Evolutionary conservation across 768 basidiomycete genomes (phyloP), one percentile per base, ranked within the genome.

Genomic region (Boletus subparvulus): DNA sequence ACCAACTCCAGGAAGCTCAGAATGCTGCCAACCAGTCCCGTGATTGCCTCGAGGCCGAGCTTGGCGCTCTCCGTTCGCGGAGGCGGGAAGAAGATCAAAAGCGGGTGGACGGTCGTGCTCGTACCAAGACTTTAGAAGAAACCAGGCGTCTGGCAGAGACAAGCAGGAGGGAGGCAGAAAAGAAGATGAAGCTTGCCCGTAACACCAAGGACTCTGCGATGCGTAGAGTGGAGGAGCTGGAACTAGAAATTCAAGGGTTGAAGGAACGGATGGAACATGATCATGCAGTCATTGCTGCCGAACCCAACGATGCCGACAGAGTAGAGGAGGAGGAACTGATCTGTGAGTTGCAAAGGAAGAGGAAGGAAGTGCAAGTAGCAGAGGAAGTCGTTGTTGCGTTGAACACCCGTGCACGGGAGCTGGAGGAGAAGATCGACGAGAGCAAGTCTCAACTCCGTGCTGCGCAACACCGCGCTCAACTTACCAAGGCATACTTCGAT

Each of bases 81-180:
- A 94, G 91, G 70, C 88, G 87, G 40, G 82, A 87, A 60, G 96
- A 98, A 69, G 96, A 99, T 64, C 77, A 78, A 4, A 81, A 83
- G 24, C 83, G 91, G 50, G 73, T 81, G 24, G 94, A 97, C 67
- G 75, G 91, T 53, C 94, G 93, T 71, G 71, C 80, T n/a, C 86
- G 87, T 47, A 90, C 90, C 47, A 96, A 95, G 74, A 70, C 78
- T 3, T 76, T 98, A 3, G 96, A 99, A 62, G 96, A 99, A 69
- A 76, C 84, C 52, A 90, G 88, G 72, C 86, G 96, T 33, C 77
- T 77, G 30, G 92, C 94, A 12, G 97, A 99, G 73, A 78, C 82
- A 49, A 73, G 78, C 50, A 89, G 85, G 68, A 81, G 85, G 44
- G 95, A 98, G 46, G 92, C 88, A 5, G 96, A 98, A 73, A 94